phyloP scores from a whole-genome alignment of 2,329 filamentous ascomycete genomes.

The Colletotrichum neosansevieriae region DNA sequence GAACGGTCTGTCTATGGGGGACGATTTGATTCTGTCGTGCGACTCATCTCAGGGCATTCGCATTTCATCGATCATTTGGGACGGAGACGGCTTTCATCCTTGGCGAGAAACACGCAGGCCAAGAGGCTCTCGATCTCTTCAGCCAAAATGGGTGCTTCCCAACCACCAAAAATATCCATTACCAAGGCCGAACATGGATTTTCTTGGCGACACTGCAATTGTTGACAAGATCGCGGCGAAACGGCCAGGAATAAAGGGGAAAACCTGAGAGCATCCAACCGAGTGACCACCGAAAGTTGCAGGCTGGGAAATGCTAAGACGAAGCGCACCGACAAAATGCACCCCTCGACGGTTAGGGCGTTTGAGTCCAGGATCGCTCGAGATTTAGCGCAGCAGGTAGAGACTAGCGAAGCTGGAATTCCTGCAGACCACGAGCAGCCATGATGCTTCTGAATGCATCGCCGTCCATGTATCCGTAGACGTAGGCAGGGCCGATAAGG shows the following conservation, averaged over 20 bases:
- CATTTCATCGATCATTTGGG: constrained; percentile 1
- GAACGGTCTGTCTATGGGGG: constrained; percentile 42
- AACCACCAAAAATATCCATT: background rate
- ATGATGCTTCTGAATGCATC: background rate
- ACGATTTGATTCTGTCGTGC: constrained; percentile 43
- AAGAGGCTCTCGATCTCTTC: background rate
- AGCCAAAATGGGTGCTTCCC: background rate
- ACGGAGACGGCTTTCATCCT: background rate
- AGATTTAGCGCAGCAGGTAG: constrained; percentile 2
- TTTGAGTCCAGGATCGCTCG: constrained; percentile 33
- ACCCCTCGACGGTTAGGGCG: constrained; percentile 39
- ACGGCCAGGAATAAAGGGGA: background rate
- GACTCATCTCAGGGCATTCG: constrained; percentile 45
- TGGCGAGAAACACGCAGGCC: background rate
- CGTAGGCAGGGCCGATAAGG: constrained; percentile 9
- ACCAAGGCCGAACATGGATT: constrained; percentile 35
- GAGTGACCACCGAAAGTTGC: constrained; percentile 27
- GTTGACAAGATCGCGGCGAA: constrained; percentile 11
- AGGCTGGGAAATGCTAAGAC: constrained; percentile 40
- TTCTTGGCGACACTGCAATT: constrained; percentile 36
- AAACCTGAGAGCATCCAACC: background rate
- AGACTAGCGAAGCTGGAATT: constrained; percentile 18
- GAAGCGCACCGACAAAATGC: constrained; percentile 37
- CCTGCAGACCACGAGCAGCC: constrained; percentile 1
- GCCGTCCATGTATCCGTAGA: constrained; percentile 18